Conservation (phyloP, 768 basidiomycete species). For the Trametes cinnabarina region DNA sequence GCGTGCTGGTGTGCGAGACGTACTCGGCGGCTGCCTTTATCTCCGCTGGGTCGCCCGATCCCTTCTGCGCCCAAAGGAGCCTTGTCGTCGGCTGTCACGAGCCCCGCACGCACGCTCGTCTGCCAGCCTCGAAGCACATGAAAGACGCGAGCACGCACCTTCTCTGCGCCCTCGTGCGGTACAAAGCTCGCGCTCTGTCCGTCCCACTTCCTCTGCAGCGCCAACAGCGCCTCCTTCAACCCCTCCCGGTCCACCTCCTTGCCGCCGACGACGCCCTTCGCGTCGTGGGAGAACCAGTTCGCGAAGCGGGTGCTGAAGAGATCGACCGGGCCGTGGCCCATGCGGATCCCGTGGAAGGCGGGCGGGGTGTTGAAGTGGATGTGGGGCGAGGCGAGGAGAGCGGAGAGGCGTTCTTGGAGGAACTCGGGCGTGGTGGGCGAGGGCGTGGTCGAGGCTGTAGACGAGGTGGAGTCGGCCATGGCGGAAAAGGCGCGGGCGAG, state of each 20-base stretch:
- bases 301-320: conserved; percentile 31
- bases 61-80: conserved; percentile 21
- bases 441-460: neutral
- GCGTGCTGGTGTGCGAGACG: neutral
- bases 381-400: conserved; percentile 29
- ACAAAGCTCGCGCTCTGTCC: conserved; percentile 18
- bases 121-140: neutral
- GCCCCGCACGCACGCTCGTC: neutral
- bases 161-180: conserved; percentile 3
- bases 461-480: conserved; percentile 8
- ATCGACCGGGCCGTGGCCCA: conserved; percentile 32
- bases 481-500: conserved; percentile 5
- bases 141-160: conserved; percentile 8
- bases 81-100: conserved; percentile 18
- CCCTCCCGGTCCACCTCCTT: conserved; percentile 26
- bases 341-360: conserved; percentile 12
- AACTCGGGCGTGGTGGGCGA: conserved; percentile 21
- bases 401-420: conserved; percentile 24
- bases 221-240: conserved; percentile 27
- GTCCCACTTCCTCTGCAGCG: conserved; percentile 29
- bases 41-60: conserved; percentile 7
- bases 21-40: conserved; percentile 26
- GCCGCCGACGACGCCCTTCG: conserved; percentile 23
- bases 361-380: conserved; percentile 29
- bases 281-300: conserved; percentile 28